These are phyloP conservation scores for Stenogyne calaminthoides DNA, from an alignment of 305 asterid species.

Conservation along the genomic window DNA sequence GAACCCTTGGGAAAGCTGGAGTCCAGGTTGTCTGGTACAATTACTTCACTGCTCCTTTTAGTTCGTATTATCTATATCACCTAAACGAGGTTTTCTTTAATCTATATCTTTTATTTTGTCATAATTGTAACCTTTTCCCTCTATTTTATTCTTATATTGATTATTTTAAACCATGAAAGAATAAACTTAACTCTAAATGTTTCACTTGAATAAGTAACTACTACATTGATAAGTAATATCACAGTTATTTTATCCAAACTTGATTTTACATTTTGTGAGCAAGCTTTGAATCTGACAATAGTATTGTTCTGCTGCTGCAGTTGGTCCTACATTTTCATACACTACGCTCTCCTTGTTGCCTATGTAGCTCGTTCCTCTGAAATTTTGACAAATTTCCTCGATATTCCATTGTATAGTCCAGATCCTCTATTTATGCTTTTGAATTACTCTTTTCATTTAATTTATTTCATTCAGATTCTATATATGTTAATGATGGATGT, in stretches of 20 bases:
- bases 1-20: slow-evolving; percentile 85
- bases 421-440: slow-evolving; percentile 20
- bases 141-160: background rate
- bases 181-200: background rate
- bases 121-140: background rate
- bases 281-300: slow-evolving; percentile 28
- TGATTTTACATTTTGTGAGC: background rate
- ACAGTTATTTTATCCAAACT: background rate
- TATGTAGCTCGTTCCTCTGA: slow-evolving; percentile 96
- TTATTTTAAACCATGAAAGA: background rate
- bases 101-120: slow-evolving; percentile 3
- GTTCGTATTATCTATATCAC: background rate
- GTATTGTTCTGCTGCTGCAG: slow-evolving; percentile 53
- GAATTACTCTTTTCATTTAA: slow-evolving; percentile 14
- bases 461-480: slow-evolving; percentile 6
- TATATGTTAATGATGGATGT: background rate
- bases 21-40: slow-evolving; percentile 85
- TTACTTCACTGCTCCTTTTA: slow-evolving; percentile 16
- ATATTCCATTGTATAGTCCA: slow-evolving; percentile 69
- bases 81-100: background rate
- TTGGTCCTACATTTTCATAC: slow-evolving; percentile 93
- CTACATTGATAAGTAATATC: background rate
- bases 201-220: background rate
- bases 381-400: slow-evolving; percentile 75
- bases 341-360: slow-evolving; percentile 93